Percentiles rank a stretch among this genome's conserved stretches.
These are phyloP conservation scores for Pelargonium cotyledonis DNA, from an alignment of 441 rosid species.

Conservation along the genomic window DNA sequence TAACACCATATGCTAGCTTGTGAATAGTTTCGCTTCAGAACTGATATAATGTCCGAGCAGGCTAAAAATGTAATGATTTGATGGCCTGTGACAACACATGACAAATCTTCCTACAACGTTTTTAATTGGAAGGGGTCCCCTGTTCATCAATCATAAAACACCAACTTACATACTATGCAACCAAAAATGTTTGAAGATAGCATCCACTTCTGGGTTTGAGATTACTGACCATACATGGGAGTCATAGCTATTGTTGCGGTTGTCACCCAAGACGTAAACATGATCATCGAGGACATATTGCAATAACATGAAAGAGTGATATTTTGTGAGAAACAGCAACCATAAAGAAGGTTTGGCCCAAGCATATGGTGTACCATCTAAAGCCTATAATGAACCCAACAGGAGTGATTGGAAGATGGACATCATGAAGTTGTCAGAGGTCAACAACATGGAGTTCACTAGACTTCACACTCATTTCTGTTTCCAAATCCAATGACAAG, in stretches of 20 bases:
- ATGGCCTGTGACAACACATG: constrained; percentile 31
- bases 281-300: constrained; percentile 29
- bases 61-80: constrained; percentile 14
- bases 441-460: constrained; percentile 12
- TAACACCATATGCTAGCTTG: no score
- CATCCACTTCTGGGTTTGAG: neutral
- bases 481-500: neutral
- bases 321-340: neutral
- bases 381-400: constrained; percentile 11
- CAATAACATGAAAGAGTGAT: constrained; percentile 13
- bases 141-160: constrained; percentile 14
- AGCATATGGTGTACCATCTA: constrained; percentile 10
- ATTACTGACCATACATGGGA: constrained; percentile 28
- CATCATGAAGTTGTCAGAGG: constrained; percentile 11
- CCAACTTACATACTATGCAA: neutral
- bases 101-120: constrained; percentile 29
- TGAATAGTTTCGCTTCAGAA: no score
- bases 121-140: constrained; percentile 29
- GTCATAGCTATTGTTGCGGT: constrained; percentile 34
- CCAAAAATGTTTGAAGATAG: neutral
- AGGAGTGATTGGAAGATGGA: no score
- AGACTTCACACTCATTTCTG: constrained; percentile 9
- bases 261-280: constrained; percentile 37
- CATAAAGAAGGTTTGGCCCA: constrained; percentile 3
- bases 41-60: no score